These are phyloP conservation scores for Chytriomyces sp. DNA, from an alignment of 192 early-diverging fungal species.

Conservation along the genomic window DNA sequence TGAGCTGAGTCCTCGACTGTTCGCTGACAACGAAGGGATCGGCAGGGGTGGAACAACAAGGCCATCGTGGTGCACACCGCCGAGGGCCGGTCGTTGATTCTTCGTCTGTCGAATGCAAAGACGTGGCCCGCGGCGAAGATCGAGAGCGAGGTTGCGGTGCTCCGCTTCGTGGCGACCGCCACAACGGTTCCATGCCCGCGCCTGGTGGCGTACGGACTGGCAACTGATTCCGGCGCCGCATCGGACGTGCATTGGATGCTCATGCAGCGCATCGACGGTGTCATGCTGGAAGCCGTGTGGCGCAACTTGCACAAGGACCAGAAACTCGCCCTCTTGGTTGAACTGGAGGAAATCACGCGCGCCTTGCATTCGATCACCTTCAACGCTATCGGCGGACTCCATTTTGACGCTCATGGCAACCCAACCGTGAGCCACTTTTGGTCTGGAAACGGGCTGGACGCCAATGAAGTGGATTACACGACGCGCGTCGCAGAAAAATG, in stretches of 20 bases:
- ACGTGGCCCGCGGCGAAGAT: conserved; percentile 26
- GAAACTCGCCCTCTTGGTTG: not conserved
- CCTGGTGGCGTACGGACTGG: conserved; percentile 11
- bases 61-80: conserved; percentile 19
- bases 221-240: not conserved
- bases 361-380: not conserved
- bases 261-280: conserved; percentile 12
- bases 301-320: not conserved
- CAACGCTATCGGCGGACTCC: not conserved
- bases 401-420: not conserved
- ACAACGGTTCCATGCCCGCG: not conserved
- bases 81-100: not conserved
- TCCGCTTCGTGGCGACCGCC: not conserved
- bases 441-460: not conserved
- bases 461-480: not conserved
- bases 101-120: conserved; percentile 18
- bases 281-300: conserved; percentile 32
- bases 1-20: too few species aligned
- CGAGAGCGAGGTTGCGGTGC: conserved; percentile 2
- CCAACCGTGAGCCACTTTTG: not conserved
- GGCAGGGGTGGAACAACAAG: conserved; percentile 33
- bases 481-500: not conserved
- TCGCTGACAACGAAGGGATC: not conserved
- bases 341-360: not conserved
- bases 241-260: conserved; percentile 28